Conservation (phyloP, 192 early-diverging fungal genomes). For the Coemansia sp. region DNA sequence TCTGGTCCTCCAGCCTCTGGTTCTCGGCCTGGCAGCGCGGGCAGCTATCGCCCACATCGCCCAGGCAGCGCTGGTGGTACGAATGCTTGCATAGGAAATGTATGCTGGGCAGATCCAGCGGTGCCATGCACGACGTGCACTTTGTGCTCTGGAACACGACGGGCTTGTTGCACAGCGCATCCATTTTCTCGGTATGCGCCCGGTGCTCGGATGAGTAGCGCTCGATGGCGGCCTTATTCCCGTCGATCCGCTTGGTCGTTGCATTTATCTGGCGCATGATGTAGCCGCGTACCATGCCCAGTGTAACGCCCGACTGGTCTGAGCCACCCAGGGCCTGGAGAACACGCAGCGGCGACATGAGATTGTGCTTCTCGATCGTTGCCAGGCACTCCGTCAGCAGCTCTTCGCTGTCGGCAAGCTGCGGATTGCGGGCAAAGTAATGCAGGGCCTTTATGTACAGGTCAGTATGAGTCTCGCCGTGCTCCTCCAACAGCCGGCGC, state of each 20-base stretch:
- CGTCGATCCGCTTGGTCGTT: constrained; percentile 59
- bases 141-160: constrained; percentile 74
- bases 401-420: constrained; percentile 55
- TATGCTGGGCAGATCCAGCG: constrained; percentile 83
- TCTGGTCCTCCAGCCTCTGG: constrained; percentile 73
- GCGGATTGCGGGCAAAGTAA: constrained; percentile 67
- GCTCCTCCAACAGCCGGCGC: constrained; percentile 55
- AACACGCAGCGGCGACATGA: constrained; percentile 87
- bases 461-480: constrained; percentile 62
- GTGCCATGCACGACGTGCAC: constrained; percentile 62
- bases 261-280: constrained; percentile 70
- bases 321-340: constrained; percentile 67
- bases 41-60: constrained; percentile 51
- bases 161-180: constrained; percentile 68
- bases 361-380: constrained; percentile 77
- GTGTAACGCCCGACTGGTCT: constrained; percentile 65
- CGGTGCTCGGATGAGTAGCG: constrained; percentile 77
- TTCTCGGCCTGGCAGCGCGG: constrained; percentile 83
- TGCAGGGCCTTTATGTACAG: constrained; percentile 64
- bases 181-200: constrained; percentile 69
- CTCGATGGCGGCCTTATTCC: constrained; percentile 63
- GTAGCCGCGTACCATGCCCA: constrained; percentile 83
- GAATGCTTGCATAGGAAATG: constrained; percentile 95
- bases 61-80: constrained; percentile 83
- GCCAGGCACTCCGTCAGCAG: constrained; percentile 61